Evolutionary conservation across 2,329 filamentous ascomycete genomes (phyloP).

Genomic region (Pseudogymnoascus sp.): DNA sequence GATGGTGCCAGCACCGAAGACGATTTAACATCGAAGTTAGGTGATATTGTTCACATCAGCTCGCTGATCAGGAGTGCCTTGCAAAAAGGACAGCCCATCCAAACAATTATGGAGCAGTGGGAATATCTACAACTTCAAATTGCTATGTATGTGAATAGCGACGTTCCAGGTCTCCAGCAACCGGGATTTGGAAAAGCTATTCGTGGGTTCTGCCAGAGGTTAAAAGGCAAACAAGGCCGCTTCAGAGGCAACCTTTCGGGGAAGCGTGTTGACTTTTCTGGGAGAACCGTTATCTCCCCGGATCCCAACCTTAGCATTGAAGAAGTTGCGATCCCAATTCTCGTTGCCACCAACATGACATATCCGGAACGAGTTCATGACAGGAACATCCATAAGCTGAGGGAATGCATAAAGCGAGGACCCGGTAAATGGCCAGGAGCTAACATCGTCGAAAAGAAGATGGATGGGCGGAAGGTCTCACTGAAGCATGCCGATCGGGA

Average conservation of each 20-base stretch:
- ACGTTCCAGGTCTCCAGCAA: slow-evolving; percentile 86
- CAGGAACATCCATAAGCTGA: slow-evolving; percentile 79
- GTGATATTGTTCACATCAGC: slow-evolving; percentile 91
- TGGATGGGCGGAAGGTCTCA: slow-evolving; percentile 61
- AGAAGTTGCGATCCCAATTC: slow-evolving; percentile 81
- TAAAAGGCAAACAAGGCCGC: slow-evolving; percentile 96
- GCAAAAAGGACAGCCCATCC: slow-evolving; percentile 74
- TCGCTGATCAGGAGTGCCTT: slow-evolving; percentile 78
- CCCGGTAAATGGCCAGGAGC: slow-evolving; percentile 79
- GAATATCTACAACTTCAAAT: slow-evolving; percentile 93
- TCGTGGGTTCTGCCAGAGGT: slow-evolving; percentile 85
- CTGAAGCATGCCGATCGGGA: slow-evolving; percentile 70
- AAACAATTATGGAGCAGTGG: slow-evolving; percentile 96
- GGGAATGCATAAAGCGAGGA: slow-evolving; percentile 68
- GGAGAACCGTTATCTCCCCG: slow-evolving; percentile 92
- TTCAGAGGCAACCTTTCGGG: slow-evolving; percentile 96
- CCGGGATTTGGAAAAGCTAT: slow-evolving; percentile 82
- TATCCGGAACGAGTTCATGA: slow-evolving; percentile 85
- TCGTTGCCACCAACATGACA: slow-evolving; percentile 94
- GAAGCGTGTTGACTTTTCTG: slow-evolving; percentile 98
- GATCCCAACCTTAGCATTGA: slow-evolving; percentile 93
- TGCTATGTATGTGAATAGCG: slow-evolving; percentile 96
- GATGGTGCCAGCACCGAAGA: slow-evolving; percentile 93
- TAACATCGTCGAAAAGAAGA: slow-evolving; percentile 70
- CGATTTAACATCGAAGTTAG: slow-evolving; percentile 93